phyloP scores from a whole-genome alignment of 257 asterid genomes.

The Orobanche coerulescens region DNA sequence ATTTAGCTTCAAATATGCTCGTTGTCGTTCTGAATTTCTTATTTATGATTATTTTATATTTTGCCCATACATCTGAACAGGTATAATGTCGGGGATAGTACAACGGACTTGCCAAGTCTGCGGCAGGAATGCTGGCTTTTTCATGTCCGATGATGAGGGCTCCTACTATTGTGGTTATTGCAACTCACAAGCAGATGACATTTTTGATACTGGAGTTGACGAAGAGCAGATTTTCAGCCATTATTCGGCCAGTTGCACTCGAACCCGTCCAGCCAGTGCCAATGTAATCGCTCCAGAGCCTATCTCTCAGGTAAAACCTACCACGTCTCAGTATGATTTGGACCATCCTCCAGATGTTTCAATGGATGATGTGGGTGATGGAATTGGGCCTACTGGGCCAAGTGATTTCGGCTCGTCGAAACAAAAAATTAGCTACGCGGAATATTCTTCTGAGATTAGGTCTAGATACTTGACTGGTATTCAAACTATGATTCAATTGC shows the following conservation, averaged over 20 bases:
- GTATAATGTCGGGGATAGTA: slow-evolving; percentile 31
- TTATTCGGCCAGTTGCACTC: slow-evolving; percentile 30
- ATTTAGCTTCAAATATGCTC: too few relatives aligned
- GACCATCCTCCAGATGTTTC: slow-evolving; percentile 25
- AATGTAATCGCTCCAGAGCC: slow-evolving; percentile 28
- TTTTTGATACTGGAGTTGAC: slow-evolving; percentile 40
- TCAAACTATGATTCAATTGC: slow-evolving; percentile 72
- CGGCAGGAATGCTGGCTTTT: slow-evolving; percentile 32
- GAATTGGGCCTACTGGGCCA: slow-evolving; percentile 43
- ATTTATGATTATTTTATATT: neutral
- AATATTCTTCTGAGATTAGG: slow-evolving; percentile 45
- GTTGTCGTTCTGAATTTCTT: too few relatives aligned
- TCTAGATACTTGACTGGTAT: slow-evolving; percentile 55
- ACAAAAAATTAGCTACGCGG: slow-evolving; percentile 31
- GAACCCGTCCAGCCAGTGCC: slow-evolving; percentile 24
- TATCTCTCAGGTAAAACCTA: slow-evolving; percentile 33
- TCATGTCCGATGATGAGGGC: slow-evolving; percentile 46
- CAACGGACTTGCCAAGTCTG: slow-evolving; percentile 38
- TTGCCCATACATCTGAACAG: slow-evolving; percentile 4
- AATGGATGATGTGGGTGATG: slow-evolving; percentile 29
- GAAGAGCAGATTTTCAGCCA: slow-evolving; percentile 35
- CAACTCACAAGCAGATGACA: slow-evolving; percentile 48
- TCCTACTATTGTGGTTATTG: slow-evolving; percentile 46
- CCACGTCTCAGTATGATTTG: slow-evolving; percentile 32
- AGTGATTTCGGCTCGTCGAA: slow-evolving; percentile 46